These are phyloP conservation scores for Arbutus unedo DNA, from an alignment of 148 eudicot species.

Conservation along the genomic window DNA sequence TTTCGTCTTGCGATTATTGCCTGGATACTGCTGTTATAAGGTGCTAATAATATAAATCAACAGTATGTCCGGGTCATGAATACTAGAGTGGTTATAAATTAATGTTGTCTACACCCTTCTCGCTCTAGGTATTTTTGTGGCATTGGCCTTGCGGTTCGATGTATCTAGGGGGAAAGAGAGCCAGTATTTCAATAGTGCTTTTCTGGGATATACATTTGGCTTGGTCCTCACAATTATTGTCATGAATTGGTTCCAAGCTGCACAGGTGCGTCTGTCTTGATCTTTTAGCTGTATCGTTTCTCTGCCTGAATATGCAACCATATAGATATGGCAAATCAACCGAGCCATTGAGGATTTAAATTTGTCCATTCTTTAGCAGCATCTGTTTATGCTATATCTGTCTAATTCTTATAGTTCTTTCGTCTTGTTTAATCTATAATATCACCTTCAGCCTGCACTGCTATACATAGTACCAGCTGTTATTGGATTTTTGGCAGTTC, in stretches of 20 bases:
- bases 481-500: conserved; percentile 83
- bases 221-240: conserved; percentile 77
- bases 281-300: not conserved
- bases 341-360: not conserved
- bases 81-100: no score
- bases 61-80: not conserved
- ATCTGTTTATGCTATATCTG: not conserved
- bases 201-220: conserved; percentile 72
- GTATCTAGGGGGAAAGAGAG: conserved; percentile 78
- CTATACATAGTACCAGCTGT: conserved; percentile 92
- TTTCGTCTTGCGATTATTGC: no score
- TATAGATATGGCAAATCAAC: not conserved
- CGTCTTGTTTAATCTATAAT: not conserved
- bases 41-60: not conserved
- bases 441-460: conserved; percentile 79
- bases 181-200: conserved; percentile 92
- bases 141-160: conserved; percentile 95
- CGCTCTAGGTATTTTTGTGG: conserved; percentile 82
- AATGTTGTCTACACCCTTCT: not conserved
- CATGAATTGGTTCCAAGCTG: conserved; percentile 99
- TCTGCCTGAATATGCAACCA: not conserved
- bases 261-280: conserved; percentile 58
- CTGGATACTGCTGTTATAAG: not conserved
- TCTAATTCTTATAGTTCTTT: not conserved
- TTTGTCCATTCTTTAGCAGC: not conserved